Evolutionary conservation across 768 basidiomycete genomes (phyloP), one percentile per base, ranked within the genome.

Genomic region (Krasilnikovozyma curviuscula): DNA sequence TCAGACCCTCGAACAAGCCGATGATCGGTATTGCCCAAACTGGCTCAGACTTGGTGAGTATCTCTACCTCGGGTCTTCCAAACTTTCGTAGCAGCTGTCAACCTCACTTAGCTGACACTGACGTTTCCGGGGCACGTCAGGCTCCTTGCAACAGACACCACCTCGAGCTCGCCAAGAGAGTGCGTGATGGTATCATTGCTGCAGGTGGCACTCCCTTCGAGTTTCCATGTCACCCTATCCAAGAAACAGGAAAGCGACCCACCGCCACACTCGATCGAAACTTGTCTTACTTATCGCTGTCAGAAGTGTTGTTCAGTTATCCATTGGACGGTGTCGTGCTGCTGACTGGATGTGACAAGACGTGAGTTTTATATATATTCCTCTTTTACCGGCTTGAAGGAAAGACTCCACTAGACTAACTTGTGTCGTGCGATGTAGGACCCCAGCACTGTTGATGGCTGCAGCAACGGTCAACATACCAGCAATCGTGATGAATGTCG

Each of bases 201-300:
- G 58, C 58, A 5, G 62, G 62, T n/a, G 62, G 61, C 10, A 64
- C 62, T 23, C 62, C 62, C 0, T 53, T 64, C 30, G 62, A 64
- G 40, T 64, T 64, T 56, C 62, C 62, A 18, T 62, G 61, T 57
- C 62, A 64, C 48, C 62, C 62, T 2, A 64, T 64, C 33, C 62
- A 64, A 47, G 62, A 64, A 44, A 61, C 62, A 7, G 56, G 57
- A 2, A 64, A 64, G 44, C 44, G 62, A 29, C 62, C 62, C 9
- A 64, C 62, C 7, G 62, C 61, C 12, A 57, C 55, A 41, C 47
- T 63, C 31, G 62, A 63, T 45, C 40, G 62, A 18, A 64, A 64
- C 46, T 38, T 64, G 47, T 53, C 58, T 7, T 64, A 64, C 48
- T 54, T 64, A 21, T 49, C 50, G 10, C 40, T 64, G 18, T 61